Evolutionary conservation across 75 land plant genomes (phyloP).

Genomic region (Chamaecyparis obtusa): DNA sequence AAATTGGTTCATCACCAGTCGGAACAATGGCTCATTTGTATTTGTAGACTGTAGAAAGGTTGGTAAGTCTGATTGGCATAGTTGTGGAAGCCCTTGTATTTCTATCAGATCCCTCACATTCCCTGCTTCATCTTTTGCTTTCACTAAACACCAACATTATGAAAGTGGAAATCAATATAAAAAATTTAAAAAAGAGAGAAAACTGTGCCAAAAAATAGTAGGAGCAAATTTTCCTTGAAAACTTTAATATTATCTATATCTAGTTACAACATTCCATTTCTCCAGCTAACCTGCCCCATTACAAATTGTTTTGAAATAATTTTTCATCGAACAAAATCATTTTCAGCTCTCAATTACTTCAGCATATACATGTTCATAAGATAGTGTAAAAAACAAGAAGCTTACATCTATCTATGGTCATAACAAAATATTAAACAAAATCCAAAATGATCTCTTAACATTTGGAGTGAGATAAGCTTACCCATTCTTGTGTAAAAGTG

Average conservation of each 20-base stretch:
- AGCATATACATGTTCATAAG: no score
- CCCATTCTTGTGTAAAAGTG: not conserved
- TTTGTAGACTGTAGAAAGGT: slow-evolving; percentile 42
- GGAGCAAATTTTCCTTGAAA: not conserved
- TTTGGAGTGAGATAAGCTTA: not conserved
- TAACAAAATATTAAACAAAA: no score
- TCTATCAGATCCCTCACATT: slow-evolving; percentile 7
- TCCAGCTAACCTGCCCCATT: not conserved
- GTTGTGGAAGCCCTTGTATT: slow-evolving; percentile 44
- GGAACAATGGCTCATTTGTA: slow-evolving; percentile 14
- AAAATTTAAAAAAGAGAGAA: not conserved
- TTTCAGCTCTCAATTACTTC: no score
- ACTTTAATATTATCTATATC: no score
- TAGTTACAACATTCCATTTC: not conserved
- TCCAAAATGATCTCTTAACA: no score
- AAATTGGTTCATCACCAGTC: slow-evolving; percentile 15
- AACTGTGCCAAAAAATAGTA: no score
- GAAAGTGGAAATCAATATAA: not conserved
- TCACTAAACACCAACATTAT: no score
- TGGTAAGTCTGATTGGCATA: slow-evolving; percentile 47
- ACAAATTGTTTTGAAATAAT: slow-evolving; percentile 33
- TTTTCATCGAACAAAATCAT: not conserved
- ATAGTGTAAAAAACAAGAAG: no score
- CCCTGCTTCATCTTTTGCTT: no score
- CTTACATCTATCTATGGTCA: no score